These are phyloP conservation scores for Skeletonema potamos DNA, from an alignment of 108 stramenopile genomes.

Conservation along the genomic window DNA sequence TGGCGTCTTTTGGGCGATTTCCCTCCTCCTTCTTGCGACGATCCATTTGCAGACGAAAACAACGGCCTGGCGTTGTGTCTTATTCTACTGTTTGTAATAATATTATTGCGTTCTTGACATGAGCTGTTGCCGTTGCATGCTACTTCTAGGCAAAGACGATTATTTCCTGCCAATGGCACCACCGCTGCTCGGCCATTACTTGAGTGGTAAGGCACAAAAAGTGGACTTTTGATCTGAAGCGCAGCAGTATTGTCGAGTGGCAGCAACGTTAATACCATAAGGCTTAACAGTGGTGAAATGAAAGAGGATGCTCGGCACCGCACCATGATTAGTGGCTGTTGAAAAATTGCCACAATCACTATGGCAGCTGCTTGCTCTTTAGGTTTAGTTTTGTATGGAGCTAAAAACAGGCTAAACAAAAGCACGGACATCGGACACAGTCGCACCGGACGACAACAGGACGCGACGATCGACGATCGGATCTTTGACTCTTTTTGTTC, in stretches of 20 bases:
- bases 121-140: neutral
- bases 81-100: neutral
- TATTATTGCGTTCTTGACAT: neutral
- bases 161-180: neutral
- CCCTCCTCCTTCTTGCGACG: neutral
- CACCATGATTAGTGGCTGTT: neutral
- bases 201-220: neutral
- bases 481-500: no score
- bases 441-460: no score
- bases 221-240: neutral
- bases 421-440: no score
- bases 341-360: no score
- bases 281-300: neutral
- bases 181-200: neutral
- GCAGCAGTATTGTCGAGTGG: neutral
- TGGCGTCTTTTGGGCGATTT: constrained; percentile 6
- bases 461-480: no score
- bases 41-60: neutral
- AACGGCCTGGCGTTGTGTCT: neutral
- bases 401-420: no score
- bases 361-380: no score
- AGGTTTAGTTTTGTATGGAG: no score
- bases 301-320: neutral
- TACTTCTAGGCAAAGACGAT: neutral
- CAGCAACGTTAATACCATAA: neutral